These are phyloP conservation scores for Gossypioides kirkii DNA, from an alignment of 345 rosid species.

Conservation along the genomic window DNA sequence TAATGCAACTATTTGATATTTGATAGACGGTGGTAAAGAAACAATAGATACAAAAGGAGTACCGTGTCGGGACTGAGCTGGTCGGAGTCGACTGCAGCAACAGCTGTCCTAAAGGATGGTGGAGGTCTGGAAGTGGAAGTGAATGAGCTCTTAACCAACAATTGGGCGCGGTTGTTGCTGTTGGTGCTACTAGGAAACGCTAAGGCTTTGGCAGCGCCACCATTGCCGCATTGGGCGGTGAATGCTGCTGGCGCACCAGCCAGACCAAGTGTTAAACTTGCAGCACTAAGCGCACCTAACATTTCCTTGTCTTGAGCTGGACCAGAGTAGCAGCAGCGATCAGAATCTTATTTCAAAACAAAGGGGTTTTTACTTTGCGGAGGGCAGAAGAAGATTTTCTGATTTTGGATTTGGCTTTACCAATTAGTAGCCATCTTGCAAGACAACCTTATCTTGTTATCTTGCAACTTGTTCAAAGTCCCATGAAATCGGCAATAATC, in stretches of 20 bases:
- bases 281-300: background rate
- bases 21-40: background rate
- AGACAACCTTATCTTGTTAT: constrained; percentile 10
- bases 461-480: background rate
- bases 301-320: background rate
- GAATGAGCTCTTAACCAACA: constrained; percentile 12
- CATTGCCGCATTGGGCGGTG: constrained; percentile 6
- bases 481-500: background rate
- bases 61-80: constrained; percentile 34
- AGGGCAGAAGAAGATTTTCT: background rate
- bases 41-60: background rate
- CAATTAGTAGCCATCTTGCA: background rate
- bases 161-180: background rate
- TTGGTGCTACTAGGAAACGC: background rate
- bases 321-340: background rate
- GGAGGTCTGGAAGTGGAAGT: background rate
- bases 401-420: background rate
- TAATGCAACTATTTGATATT: background rate
- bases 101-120: constrained; percentile 36
- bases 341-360: background rate
- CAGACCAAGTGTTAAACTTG: constrained; percentile 6
- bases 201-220: background rate
- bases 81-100: constrained; percentile 41
- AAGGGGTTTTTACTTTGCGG: background rate
- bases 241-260: background rate